phyloP scores from a whole-genome alignment of 2,329 filamentous ascomycete species.

The Myriosclerotinia scirpicola region DNA sequence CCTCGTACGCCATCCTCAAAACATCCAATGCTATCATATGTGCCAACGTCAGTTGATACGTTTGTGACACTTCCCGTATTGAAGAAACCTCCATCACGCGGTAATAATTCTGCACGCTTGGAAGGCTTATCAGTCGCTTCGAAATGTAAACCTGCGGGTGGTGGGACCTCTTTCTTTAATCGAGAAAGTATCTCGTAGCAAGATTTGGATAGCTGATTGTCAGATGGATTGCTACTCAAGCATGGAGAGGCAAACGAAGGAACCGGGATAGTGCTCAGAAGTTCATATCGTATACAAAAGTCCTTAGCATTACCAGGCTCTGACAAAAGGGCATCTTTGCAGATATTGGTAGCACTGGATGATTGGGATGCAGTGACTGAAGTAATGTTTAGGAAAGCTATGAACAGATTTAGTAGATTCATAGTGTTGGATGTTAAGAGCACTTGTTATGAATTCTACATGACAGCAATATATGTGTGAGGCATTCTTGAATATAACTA shows the following conservation, averaged over 20 bases:
- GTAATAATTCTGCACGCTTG: not conserved
- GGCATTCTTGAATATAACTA: constrained; percentile 5
- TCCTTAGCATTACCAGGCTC: not conserved
- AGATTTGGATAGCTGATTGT: not conserved
- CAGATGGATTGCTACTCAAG: not conserved
- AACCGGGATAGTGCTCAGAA: not conserved
- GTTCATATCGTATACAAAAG: constrained; percentile 3
- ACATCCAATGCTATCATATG: constrained; percentile 7
- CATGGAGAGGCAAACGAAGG: constrained; percentile 8
- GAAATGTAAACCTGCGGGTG: not conserved
- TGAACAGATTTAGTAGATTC: not conserved
- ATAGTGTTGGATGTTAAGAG: constrained; percentile 7
- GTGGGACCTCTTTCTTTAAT: not conserved
- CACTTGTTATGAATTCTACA: not conserved
- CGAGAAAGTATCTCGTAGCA: not conserved
- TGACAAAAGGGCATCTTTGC: constrained; percentile 8
- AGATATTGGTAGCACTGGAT: constrained; percentile 5
- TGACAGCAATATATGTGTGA: constrained; percentile 5
- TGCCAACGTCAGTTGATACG: not conserved
- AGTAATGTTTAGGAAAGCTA: constrained; percentile 1
- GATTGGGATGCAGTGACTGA: not conserved
- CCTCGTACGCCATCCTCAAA: constrained; percentile 6
- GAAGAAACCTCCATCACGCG: not conserved
- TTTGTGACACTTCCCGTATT: constrained; percentile 8
- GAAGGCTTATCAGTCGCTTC: not conserved